Evolutionary conservation across 108 stramenopile species (phyloP), one percentile per base, ranked within the genome.

Genomic region (Hondaea fermentalgiana): DNA sequence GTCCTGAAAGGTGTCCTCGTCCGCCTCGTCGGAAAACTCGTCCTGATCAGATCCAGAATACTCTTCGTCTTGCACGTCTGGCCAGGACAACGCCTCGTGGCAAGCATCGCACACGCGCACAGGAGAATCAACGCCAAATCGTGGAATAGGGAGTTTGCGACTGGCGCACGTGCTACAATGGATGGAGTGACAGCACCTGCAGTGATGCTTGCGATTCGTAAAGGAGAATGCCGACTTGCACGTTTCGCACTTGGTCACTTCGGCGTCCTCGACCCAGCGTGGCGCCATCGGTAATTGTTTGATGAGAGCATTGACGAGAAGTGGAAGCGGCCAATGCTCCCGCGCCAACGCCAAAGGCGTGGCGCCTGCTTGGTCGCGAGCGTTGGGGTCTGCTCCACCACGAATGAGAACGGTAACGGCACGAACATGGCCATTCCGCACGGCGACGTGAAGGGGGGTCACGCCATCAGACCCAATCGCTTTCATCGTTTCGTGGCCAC

Each of bases 1-100:
- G 42, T 69, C 64, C 17, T 69, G 64, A 23, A 69, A 69, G 14
- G 64, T 69, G 17, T 69, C 64, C 64, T 69, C 64, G 76, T 83
- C 76, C 8, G 51, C 76, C n/a, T 53, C 76, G 51, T 83, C 76
- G 28, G 45, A 83, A 83, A 25, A 47, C 25, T 69, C 64, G 8
- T 17, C 64, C 35, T 23, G 14, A 2, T 69, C 64, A 16, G 64
- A 69, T 8, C 64, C 64, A 8, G 25, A 28, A n/a, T 83, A 43
- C 19, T 83, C 76, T 12, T 83, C 76, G 25, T 83, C 49, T 6
- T 14, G 45, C 76, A 53, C 16, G 45, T 53, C 51, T 12, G 76
- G 76, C 76, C 76, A 83, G 23, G 76, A 83, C 6, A 83, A 28
- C n/a, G 76, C 76, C 28, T 83, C 76, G 76, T 83, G 76, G 51